Evolutionary conservation across 805 yeast species (phyloP).

Genomic region (Starmerella kuoi): DNA sequence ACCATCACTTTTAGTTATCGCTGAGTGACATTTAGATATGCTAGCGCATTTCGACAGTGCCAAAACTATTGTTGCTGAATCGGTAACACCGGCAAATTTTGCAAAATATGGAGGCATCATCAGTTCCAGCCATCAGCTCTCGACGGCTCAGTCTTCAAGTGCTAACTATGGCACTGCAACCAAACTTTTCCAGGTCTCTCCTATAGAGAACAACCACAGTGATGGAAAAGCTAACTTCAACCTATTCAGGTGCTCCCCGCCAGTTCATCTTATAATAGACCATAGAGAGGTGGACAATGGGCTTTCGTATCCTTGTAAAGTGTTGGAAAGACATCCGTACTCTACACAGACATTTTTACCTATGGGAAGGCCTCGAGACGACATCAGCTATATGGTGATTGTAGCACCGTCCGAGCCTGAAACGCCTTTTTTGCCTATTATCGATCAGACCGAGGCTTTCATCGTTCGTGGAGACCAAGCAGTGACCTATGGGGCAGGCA

Average conservation of each 20-base stretch:
- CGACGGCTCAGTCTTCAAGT: conserved; percentile 33
- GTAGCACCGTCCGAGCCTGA: conserved; percentile 42
- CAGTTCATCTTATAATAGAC: conserved; percentile 41
- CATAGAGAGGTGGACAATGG: conserved; percentile 16
- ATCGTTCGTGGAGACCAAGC: conserved; percentile 73
- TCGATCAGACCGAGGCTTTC: conserved; percentile 48
- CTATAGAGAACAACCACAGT: conserved; percentile 30
- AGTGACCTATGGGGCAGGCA: conserved; percentile 69
- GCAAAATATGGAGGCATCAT: conserved; percentile 62
- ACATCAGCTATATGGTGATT: conserved; percentile 59
- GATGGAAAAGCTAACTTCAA: conserved; percentile 62
- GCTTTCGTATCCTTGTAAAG: conserved; percentile 41
- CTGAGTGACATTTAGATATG: too few relatives aligned
- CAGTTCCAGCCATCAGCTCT: conserved; percentile 63
- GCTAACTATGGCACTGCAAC: conserved; percentile 95
- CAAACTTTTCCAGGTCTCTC: conserved; percentile 62
- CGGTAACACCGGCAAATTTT: conserved; percentile 55
- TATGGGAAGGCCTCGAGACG: conserved; percentile 48
- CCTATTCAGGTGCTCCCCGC: conserved; percentile 70
- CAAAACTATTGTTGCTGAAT: conserved; percentile 34
- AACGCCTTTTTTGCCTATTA: conserved; percentile 41
- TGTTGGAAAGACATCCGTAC: conserved; percentile 80
- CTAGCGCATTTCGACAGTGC: conserved; percentile 17
- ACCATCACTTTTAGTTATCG: too few relatives aligned
- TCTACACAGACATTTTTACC: conserved; percentile 88